Evolutionary conservation across 768 basidiomycete species (phyloP).

Genomic region (Leccinum disarticulatum): DNA sequence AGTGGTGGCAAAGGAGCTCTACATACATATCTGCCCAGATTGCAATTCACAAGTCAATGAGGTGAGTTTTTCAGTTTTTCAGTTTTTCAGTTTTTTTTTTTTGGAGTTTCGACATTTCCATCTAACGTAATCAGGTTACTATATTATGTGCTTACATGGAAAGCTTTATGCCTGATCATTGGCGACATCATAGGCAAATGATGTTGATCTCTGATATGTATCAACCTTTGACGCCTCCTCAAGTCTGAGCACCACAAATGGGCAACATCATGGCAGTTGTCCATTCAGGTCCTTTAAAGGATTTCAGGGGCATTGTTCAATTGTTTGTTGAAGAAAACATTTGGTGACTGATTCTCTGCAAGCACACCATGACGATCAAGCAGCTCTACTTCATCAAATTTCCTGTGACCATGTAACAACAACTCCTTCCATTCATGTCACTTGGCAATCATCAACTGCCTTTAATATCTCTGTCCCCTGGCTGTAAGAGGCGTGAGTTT

Average conservation of each 20-base stretch:
- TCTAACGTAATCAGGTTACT: no score
- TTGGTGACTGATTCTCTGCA: background rate
- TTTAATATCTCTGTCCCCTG: background rate
- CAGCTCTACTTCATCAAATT: background rate
- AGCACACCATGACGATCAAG: background rate
- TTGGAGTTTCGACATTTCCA: no score
- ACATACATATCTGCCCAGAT: background rate
- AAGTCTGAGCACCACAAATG: no score
- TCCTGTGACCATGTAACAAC: background rate
- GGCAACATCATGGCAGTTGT: background rate
- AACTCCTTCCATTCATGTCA: background rate
- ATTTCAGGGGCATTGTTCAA: background rate
- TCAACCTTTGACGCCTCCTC: no score
- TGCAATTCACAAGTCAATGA: background rate
- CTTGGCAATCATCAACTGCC: background rate
- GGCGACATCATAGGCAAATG: no score
- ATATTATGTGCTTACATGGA: no score
- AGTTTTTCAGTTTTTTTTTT: no score
- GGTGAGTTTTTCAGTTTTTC: background rate
- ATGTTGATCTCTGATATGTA: no score
- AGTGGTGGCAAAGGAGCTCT: background rate
- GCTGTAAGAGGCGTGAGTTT: no score
- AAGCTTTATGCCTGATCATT: no score
- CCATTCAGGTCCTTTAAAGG: background rate
- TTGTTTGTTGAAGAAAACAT: background rate